Evolutionary conservation across 1,284 basidiomycete genomes (phyloP).

Genomic region (Fomitiporia mediterranea): DNA sequence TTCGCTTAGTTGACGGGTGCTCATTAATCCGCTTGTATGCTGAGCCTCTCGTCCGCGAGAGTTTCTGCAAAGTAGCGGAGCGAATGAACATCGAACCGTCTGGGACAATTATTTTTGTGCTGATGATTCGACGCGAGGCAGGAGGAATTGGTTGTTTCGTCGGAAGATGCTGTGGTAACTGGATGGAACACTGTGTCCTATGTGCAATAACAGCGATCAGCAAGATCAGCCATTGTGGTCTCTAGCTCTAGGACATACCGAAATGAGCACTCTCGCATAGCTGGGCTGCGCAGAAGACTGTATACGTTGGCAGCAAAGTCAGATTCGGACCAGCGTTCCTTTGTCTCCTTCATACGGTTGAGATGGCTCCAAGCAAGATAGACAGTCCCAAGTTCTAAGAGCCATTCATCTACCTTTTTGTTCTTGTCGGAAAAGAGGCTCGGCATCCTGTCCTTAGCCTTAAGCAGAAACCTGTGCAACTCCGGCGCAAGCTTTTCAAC

Average conservation of each 20-base stretch:
- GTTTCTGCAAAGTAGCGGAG: constrained; percentile 30
- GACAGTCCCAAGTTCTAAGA: constrained; percentile 37
- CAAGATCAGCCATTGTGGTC: no score
- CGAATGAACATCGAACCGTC: constrained; percentile 48
- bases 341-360: constrained; percentile 37
- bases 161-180: constrained; percentile 44
- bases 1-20: constrained; percentile 32
- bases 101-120: constrained; percentile 41
- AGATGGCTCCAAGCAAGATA: constrained; percentile 43
- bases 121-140: constrained; percentile 34
- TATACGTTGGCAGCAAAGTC: constrained; percentile 57
- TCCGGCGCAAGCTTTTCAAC: constrained; percentile 30
- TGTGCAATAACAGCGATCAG: neutral
- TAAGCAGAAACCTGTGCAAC: constrained; percentile 37
- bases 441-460: constrained; percentile 35
- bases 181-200: constrained; percentile 45
- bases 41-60: constrained; percentile 41
- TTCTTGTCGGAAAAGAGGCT: constrained; percentile 37
- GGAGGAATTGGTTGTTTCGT: constrained; percentile 26
- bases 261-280: constrained; percentile 37
- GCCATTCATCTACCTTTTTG: constrained; percentile 28
- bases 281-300: constrained; percentile 39
- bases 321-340: constrained; percentile 48
- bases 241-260: constrained; percentile 40
- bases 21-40: constrained; percentile 43